Base-by-base conservation (phyloP, 176 grass and related monocot genomes). In the Carex myosuroides region DNA sequence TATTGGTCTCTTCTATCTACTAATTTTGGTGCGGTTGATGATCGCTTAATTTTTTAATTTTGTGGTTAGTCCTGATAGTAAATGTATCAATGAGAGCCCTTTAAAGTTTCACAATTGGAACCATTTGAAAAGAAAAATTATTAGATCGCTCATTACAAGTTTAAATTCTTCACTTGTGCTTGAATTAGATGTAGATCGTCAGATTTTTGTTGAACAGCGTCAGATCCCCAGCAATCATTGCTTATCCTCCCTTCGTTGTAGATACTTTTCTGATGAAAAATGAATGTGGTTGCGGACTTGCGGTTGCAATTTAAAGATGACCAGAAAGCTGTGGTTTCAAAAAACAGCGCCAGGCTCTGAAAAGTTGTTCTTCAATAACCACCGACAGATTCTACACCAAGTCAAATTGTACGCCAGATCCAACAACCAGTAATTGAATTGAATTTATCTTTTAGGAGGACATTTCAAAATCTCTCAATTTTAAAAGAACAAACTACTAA, bases 1-100 rank as follows among this genome's bases (percentile, higher is more conserved):
- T 64, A 62, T 81, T 81, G 16, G 17, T 81, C 32, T 80, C 37
- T 50, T 81, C 33, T 81, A 50, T 81, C 58, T 81, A 42, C 4
- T 61, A 77, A 8, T 77, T 75, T 8, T 57, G 13, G 14, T 57
- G 73, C 13, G 5, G 72, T 56, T 76, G 22, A 76, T 55, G 72
- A 69, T 69, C 33, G 7, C 17, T 70, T 44, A 70, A 48, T 50
- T 0, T n/a, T 18, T 48, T 6, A 46, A 21, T 59, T 58, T 18
- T 35, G 46, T 79, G 22, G 22, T 79, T 56, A 79, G 1, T 60
- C 11, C 52, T 60, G 22, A 32, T 80, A 42, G 29, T 11, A 42
- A 70, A 70, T 70, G 32, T 11, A 70, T n/a, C 33, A 70, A 44
- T 44, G 17, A 41, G 6, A 44, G 16, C 37, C 18, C 4, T 67